Conservation (phyloP, 75 land plant species). For the Pinus taeda region DNA sequence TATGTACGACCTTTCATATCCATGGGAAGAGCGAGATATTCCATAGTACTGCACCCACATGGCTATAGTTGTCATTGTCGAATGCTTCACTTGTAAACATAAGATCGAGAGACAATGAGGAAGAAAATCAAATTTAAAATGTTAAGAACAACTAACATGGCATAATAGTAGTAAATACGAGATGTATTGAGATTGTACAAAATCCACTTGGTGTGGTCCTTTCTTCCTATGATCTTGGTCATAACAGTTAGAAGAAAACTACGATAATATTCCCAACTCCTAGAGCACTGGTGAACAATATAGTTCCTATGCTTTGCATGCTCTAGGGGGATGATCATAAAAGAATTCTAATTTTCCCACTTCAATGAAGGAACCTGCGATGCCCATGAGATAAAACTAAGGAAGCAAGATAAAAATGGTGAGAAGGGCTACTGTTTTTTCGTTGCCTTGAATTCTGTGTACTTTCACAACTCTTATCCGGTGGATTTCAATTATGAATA, state of each 20-base stretch:
- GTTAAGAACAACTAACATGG: slow-evolving; percentile 25
- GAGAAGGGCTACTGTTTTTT: slow-evolving; percentile 48
- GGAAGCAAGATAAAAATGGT: slow-evolving; percentile 79
- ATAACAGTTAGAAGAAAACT: slow-evolving; percentile 72
- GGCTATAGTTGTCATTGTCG: no score
- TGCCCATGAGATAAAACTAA: slow-evolving; percentile 65
- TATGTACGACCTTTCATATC: no score
- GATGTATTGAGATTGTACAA: slow-evolving; percentile 28
- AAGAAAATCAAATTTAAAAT: slow-evolving; percentile 24
- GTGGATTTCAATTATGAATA: slow-evolving; percentile 13
- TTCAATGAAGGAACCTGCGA: slow-evolving; percentile 65
- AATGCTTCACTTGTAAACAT: slow-evolving; percentile 24
- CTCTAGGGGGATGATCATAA: slow-evolving; percentile 80
- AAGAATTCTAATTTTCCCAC: slow-evolving; percentile 85
- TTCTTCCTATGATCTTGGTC: slow-evolving; percentile 37
- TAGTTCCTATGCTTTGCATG: slow-evolving; percentile 89
- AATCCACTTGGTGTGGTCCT: slow-evolving; percentile 16
- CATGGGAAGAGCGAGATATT: no score
- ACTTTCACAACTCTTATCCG: slow-evolving; percentile 25
- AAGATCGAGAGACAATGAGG: slow-evolving; percentile 21
- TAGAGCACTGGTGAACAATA: slow-evolving; percentile 71
- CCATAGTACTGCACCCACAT: no score
- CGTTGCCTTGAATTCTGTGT: slow-evolving; percentile 18
- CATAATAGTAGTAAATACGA: slow-evolving; percentile 31
- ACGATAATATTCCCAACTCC: slow-evolving; percentile 79